Percentiles rank a stretch among this genome's conserved stretches.
Conservation (phyloP, 2,329 filamentous ascomycete genomes). For the Fragosphaeria purpurea region DNA sequence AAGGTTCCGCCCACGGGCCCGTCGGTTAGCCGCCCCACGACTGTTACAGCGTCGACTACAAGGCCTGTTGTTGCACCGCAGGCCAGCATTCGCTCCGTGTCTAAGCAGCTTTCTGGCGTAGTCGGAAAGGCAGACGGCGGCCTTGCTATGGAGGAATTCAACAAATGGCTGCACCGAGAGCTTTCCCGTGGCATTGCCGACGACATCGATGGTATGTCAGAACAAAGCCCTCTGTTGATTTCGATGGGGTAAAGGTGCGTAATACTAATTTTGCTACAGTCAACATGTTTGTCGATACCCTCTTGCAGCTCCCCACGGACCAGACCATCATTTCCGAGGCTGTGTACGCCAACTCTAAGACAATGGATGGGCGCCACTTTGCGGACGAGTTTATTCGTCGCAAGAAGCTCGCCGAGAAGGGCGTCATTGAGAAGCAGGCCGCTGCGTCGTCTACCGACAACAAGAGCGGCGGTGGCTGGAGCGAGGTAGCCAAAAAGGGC, state of each 20-base stretch:
- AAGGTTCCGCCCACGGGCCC: conserved; percentile 57
- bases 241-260: neutral
- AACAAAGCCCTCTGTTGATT: neutral
- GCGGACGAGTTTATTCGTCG: conserved; percentile 90
- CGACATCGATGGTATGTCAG: conserved; percentile 40
- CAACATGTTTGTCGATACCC: conserved; percentile 67
- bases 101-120: conserved; percentile 41
- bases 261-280: conserved; percentile 36
- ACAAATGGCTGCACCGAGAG: conserved; percentile 80
- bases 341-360: conserved; percentile 76
- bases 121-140: conserved; percentile 29
- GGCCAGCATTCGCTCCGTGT: conserved; percentile 17
- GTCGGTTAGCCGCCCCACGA: conserved; percentile 37
- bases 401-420: conserved; percentile 87
- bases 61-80: conserved; percentile 32
- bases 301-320: conserved; percentile 68
- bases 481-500: conserved; percentile 93
- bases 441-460: conserved; percentile 25
- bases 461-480: conserved; percentile 66
- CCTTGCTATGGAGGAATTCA: conserved; percentile 77
- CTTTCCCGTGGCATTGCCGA: conserved; percentile 60
- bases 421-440: conserved; percentile 62
- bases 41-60: conserved; percentile 25
- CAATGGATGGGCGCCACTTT: conserved; percentile 87
- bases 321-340: conserved; percentile 77